These are phyloP conservation scores for Trichoderma semiorbis DNA, from an alignment of 2,329 filamentous ascomycete genomes.

Conservation along the genomic window DNA sequence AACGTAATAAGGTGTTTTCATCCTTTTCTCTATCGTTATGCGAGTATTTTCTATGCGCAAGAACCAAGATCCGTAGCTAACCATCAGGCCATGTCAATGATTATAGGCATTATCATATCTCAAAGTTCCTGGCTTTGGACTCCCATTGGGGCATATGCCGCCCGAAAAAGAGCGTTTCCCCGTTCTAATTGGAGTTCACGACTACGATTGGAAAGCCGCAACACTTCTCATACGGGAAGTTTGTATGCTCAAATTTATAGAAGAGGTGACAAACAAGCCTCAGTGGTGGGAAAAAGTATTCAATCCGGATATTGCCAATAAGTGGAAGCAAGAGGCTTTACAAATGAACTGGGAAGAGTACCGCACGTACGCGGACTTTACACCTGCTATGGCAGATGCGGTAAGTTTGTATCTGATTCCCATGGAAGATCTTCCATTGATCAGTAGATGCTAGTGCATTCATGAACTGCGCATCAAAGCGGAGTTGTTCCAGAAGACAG, in stretches of 20 bases:
- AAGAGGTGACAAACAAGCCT: constrained; percentile 34
- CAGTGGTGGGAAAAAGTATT: constrained; percentile 35
- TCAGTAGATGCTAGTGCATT: constrained; percentile 29
- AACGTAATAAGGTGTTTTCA: not conserved
- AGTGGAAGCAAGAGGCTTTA: constrained; percentile 31
- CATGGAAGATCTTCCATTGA: not conserved
- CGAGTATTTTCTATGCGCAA: no score
- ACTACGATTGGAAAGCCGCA: constrained; percentile 24
- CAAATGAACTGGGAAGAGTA: constrained; percentile 30
- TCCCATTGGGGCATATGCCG: constrained; percentile 23
- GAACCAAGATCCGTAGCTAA: not conserved
- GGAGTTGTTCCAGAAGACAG: constrained; percentile 31
- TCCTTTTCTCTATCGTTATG: not conserved
- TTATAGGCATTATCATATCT: not conserved
- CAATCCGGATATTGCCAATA: constrained; percentile 26
- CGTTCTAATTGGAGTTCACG: constrained; percentile 18
- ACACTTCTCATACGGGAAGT: constrained; percentile 31
- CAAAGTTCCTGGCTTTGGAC: constrained; percentile 27
- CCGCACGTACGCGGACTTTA: constrained; percentile 27
- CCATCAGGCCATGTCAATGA: not conserved
- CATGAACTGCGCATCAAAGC: constrained; percentile 34
- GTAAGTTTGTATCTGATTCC: constrained; percentile 21
- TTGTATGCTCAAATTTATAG: constrained; percentile 33
- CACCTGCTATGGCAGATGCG: constrained; percentile 29
- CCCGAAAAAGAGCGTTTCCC: constrained; percentile 21